Percentiles rank a stretch among this genome's conserved stretches.
These are phyloP conservation scores for Candida sp. DNA, from an alignment of 1,139 yeast genomes.

Conservation along the genomic window DNA sequence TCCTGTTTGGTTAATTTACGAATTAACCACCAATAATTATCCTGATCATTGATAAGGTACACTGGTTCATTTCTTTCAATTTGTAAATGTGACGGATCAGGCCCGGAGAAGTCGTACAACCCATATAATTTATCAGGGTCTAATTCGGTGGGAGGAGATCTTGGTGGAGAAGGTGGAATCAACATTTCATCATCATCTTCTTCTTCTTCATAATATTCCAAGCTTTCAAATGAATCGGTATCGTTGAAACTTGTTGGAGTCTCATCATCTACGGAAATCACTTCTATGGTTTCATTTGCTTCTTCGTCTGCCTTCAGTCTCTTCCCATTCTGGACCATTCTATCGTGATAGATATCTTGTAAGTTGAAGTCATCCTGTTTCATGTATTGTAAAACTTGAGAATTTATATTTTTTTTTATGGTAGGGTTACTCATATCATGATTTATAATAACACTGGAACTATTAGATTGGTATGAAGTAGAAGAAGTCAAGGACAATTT, in stretches of 20 bases:
- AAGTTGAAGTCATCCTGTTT: constrained; percentile 13
- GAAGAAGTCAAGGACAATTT: constrained; percentile 25
- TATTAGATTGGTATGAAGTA: constrained; percentile 14
- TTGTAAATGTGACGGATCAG: constrained; percentile 91
- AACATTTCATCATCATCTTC: constrained; percentile 14
- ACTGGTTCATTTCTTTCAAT: constrained; percentile 82
- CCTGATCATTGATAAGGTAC: constrained; percentile 77
- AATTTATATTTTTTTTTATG: constrained; percentile 28
- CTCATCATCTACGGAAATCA: neutral
- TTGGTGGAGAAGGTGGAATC: constrained; percentile 61
- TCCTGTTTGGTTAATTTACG: constrained; percentile 51
- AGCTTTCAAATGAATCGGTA: neutral
- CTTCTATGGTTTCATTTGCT: neutral
- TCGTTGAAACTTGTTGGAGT: neutral
- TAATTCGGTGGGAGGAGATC: constrained; percentile 79
- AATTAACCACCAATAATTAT: constrained; percentile 97
- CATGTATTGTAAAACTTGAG: constrained; percentile 29
- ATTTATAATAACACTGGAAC: constrained; percentile 30
- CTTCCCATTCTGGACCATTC: neutral
- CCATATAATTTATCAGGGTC: constrained; percentile 88
- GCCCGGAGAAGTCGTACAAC: constrained; percentile 82
- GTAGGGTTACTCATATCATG: constrained; percentile 18
- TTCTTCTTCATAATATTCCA: neutral
- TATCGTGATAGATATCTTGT: constrained; percentile 1
- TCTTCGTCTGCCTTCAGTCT: neutral